Conservation (phyloP, 2,329 filamentous ascomycete species). For the Penicillium janthinellum region DNA sequence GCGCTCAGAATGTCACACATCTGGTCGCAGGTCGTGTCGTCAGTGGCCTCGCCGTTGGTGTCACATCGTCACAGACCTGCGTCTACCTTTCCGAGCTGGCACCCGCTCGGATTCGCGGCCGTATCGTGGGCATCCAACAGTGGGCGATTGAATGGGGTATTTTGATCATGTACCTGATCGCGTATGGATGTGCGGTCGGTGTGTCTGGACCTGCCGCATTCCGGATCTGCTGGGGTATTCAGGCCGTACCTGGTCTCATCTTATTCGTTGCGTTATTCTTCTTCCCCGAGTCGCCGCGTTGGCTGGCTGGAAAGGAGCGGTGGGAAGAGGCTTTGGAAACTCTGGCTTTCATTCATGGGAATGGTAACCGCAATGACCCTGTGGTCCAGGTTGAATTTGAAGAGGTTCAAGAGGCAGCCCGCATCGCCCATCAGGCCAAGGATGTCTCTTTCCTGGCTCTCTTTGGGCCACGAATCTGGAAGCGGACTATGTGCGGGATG, state of each 20-base stretch:
- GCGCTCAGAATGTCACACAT: constrained; percentile 29
- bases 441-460: constrained; percentile 43
- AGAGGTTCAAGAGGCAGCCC: constrained; percentile 39
- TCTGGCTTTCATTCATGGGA: constrained; percentile 60
- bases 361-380: constrained; percentile 57
- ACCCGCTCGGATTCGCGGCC: constrained; percentile 44
- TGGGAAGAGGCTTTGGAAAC: constrained; percentile 56
- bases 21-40: constrained; percentile 30
- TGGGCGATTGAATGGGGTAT: constrained; percentile 50
- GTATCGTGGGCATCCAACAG: constrained; percentile 49
- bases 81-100: constrained; percentile 50
- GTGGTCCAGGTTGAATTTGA: constrained; percentile 57
- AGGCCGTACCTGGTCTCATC: constrained; percentile 61
- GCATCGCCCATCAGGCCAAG: constrained; percentile 35
- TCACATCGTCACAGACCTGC: constrained; percentile 48
- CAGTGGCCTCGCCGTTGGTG: constrained; percentile 39
- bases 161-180: constrained; percentile 48
- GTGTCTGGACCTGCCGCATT: constrained; percentile 50
- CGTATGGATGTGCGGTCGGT: constrained; percentile 41
- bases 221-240: constrained; percentile 64
- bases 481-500: constrained; percentile 55
- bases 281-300: constrained; percentile 63
- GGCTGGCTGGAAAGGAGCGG: constrained; percentile 62
- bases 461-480: constrained; percentile 53
- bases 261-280: constrained; percentile 59